Base-by-base conservation (phyloP, 2,329 filamentous ascomycete species). In the Paraphoma sp. region DNA sequence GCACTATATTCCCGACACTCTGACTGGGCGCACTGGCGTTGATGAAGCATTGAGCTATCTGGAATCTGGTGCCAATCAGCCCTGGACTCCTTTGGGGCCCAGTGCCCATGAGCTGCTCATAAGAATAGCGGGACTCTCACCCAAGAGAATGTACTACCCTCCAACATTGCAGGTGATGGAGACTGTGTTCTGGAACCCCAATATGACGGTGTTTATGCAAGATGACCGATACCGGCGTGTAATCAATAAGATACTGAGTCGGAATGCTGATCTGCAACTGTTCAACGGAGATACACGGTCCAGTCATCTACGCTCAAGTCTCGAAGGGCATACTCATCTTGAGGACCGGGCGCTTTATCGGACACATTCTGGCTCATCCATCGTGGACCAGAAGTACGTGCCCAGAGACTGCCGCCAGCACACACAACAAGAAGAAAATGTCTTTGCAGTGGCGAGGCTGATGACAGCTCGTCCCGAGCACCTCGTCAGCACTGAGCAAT, bases 41-140 rank as follows among this genome's bases (percentile, higher is more conserved):
- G 87, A 90, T 64, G 86, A 89, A 68, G 82, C 86, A 0, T 56
- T 87, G 0, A 71, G 79, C 1, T 80, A 78, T 30, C 72, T 89
- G 0, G 63, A 70, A 2, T 84, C 85, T 0, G 84, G 81, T 0
- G 71, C 73, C 1, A 83, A 80, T 33, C 82, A 84, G 33, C 74
- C 74, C 2, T 74, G 71, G 70, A 57, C 17, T 9, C 64, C 69
- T 0, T 42, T 76, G 1, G 11, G 14, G 3, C 1, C 16, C 0
- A 29, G 33, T 0, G 16, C 45, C 6, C 8, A 60, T 3, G 10
- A 41, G 0, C 54, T 70, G 1, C 30, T 74, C 28, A 11, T 52
- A 1, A 23, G 29, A 1, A 70, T 81, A 7, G 73, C 76, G 1
- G 62, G 60, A 4, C 54, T 83, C 0, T 73, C 77, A 0, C 80